phyloP scores from a whole-genome alignment of 2,329 filamentous ascomycete genomes.

The Pochonia chlamydosporia region DNA sequence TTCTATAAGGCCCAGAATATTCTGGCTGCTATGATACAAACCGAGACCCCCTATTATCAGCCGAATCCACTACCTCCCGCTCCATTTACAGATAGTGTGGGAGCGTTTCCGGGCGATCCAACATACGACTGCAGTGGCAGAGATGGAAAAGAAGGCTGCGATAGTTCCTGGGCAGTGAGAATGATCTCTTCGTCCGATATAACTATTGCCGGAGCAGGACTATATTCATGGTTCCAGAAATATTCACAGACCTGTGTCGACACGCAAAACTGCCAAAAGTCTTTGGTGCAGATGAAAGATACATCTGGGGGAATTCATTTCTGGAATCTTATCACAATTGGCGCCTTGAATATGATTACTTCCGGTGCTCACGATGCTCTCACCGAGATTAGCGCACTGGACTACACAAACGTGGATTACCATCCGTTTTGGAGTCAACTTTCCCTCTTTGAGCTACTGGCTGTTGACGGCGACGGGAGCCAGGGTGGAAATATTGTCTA shows the following conservation, averaged over 20 bases:
- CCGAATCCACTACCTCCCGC: conserved; percentile 23
- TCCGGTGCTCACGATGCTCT: conserved; percentile 2
- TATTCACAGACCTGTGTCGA: conserved; percentile 5
- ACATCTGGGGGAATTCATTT: conserved; percentile 15
- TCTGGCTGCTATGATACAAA: conserved; percentile 58
- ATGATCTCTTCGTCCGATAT: no score
- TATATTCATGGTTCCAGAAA: conserved; percentile 19
- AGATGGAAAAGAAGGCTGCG: conserved; percentile 5
- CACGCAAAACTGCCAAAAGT: conserved; percentile 16
- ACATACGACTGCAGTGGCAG: conserved; percentile 10
- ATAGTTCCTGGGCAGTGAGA: no score
- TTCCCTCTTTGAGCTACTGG: no score
- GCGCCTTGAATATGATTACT: conserved; percentile 20
- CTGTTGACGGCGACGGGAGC: not conserved
- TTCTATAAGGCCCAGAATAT: conserved; percentile 39
- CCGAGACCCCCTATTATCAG: conserved; percentile 59
- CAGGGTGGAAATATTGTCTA: no score
- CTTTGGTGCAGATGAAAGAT: conserved; percentile 9
- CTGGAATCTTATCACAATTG: conserved; percentile 22
- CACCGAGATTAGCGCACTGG: not conserved
- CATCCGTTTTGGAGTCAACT: conserved; percentile 2
- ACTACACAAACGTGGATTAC: not conserved
- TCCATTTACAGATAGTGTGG: conserved; percentile 11
- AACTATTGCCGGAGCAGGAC: conserved; percentile 16
- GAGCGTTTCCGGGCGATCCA: conserved; percentile 10